Evolutionary conservation across 805 yeast genomes (phyloP), one percentile per base, ranked within the genome.

Genomic region (Candida andamanensis): DNA sequence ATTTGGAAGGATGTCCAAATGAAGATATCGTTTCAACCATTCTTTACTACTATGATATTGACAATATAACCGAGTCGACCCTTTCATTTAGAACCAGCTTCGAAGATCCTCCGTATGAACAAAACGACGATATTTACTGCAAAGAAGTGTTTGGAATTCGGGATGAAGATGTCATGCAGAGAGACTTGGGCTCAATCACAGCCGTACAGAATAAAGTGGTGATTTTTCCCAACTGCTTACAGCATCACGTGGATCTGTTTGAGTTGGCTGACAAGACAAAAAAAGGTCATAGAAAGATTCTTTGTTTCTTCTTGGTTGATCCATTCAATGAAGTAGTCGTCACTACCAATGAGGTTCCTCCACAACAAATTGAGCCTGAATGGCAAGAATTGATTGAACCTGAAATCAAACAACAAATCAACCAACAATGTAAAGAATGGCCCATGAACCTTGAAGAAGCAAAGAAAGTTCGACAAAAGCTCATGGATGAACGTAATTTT

Each of bases 11-110:
- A 1, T 49, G 63, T 6, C 51, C 53, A 15, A 59, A 58, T 37
- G 72, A 65, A 40, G 59, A 60, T 35, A 64, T 65, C 26, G 58
- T 65, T 5, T 69, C 69, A 2, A 62, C 69, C 2, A 48, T 56
- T 4, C 41, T 64, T 20, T 65, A 62, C 42, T 65, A 64, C 39
- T 63, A 62, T 33, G 69, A 65, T 30, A 33, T 45, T 15, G 62
- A 58, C n/a, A 65, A 65, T 40, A 60, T 65, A 26, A 39, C 54
- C 1, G 61, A 55, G 20, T 58, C 67, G 2, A 44, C 35, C 12
- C 37, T 65, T 8, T 41, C 56, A 2, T 63, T 64, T 40, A 41
- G 63, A 35, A 32, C 39, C 6, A 47, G 49, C 3, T 50, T 39
- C 35, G 53, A 54, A 2, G 61, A 56, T 13, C 66, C 66, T 5